Evolutionary conservation across 2,329 filamentous ascomycete species (phyloP).

Genomic region (Fragosphaeria purpurea): DNA sequence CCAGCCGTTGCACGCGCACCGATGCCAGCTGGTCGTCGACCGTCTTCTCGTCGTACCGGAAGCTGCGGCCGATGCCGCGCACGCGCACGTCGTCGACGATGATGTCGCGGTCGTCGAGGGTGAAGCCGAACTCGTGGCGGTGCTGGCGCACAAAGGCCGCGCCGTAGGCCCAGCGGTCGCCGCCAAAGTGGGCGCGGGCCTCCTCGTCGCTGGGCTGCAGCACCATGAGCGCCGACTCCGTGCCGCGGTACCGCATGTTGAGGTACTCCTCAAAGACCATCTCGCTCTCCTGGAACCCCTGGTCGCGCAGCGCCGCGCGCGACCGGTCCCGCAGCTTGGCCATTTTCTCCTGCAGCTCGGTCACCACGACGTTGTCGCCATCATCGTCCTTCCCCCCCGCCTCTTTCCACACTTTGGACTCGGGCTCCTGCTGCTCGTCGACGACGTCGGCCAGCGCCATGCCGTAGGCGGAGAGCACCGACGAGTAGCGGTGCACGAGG

Average conservation of each 20-base stretch:
- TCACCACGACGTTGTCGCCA: conserved; percentile 34
- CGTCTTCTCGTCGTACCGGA: conserved; percentile 67
- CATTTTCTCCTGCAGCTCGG: conserved; percentile 63
- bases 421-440: conserved; percentile 76
- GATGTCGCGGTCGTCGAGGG: conserved; percentile 69
- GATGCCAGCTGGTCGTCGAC: conserved; percentile 74
- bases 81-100: conserved; percentile 64
- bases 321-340: conserved; percentile 70
- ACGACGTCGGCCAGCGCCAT: conserved; percentile 92
- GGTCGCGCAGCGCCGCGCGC: conserved; percentile 53
- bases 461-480: conserved; percentile 80
- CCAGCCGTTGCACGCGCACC: conserved; percentile 49
- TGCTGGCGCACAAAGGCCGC: conserved; percentile 80
- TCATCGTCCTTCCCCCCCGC: conserved; percentile 17
- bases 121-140: conserved; percentile 89
- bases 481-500: conserved; percentile 77
- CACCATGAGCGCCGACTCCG: conserved; percentile 85
- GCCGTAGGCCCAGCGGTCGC: conserved; percentile 71
- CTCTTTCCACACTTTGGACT: conserved; percentile 45
- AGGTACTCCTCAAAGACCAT: conserved; percentile 86
- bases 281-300: conserved; percentile 66
- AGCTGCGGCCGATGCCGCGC: conserved; percentile 81
- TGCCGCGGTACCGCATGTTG: conserved; percentile 86
- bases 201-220: conserved; percentile 60
- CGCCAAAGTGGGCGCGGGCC: conserved; percentile 45